Evolutionary conservation across 768 basidiomycete genomes (phyloP).

Genomic region (Antrodiella citrinella): DNA sequence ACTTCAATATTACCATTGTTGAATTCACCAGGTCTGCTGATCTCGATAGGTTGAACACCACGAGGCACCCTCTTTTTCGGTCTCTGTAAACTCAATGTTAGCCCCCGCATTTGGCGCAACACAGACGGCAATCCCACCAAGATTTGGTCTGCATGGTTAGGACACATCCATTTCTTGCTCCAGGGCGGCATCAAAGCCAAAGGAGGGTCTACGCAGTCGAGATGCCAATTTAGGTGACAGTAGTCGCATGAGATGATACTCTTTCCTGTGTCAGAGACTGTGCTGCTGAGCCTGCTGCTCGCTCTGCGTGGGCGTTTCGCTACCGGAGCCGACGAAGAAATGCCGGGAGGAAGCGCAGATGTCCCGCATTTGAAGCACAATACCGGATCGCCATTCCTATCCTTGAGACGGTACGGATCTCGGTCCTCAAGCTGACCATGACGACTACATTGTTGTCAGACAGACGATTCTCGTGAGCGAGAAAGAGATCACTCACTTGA

Average conservation of each 20-base stretch:
- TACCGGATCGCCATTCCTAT: constrained; percentile 76
- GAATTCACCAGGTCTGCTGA: constrained; percentile 61
- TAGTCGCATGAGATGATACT: constrained; percentile 92
- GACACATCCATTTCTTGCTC: constrained; percentile 98
- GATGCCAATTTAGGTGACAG: constrained; percentile 91
- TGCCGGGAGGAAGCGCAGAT: constrained; percentile 57
- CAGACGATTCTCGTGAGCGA: too few species aligned
- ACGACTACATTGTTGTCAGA: constrained; percentile 39
- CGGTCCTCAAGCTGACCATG: constrained; percentile 87
- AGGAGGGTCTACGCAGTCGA: constrained; percentile 93
- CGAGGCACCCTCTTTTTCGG: constrained; percentile 77
- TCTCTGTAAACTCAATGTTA: constrained; percentile 42
- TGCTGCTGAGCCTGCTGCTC: constrained; percentile 26
- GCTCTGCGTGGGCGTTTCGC: constrained; percentile 48
- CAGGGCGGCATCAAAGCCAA: constrained; percentile 77
- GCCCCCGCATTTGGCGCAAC: constrained; percentile 1
- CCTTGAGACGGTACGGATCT: constrained; percentile 80
- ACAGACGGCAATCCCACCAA: constrained; percentile 52
- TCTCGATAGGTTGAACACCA: constrained; percentile 58
- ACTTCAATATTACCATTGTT: constrained; percentile 95
- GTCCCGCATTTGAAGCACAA: constrained; percentile 87
- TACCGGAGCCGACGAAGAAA: constrained; percentile 45
- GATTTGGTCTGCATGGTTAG: constrained; percentile 86
- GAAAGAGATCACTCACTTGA: constrained; percentile 55
- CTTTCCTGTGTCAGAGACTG: constrained; percentile 50